Percentiles rank a stretch among this genome's conserved stretches.
Conservation (phyloP, 129 eudicot species). For the Artemisia argyi region DNA sequence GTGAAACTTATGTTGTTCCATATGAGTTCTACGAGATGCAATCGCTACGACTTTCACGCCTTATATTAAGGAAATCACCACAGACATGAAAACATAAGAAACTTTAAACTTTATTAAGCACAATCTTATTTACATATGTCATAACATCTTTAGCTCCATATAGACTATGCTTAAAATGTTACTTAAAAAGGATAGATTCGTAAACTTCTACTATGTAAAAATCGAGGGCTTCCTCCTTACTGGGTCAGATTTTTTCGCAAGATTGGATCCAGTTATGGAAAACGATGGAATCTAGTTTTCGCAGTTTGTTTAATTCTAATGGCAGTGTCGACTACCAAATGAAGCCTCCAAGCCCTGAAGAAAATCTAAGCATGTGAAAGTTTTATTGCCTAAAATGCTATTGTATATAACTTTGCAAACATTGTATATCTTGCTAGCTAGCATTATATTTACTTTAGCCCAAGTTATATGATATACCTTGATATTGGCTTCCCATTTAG, state of each 20-base stretch:
- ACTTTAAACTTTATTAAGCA: neutral
- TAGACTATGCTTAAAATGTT: conserved; percentile 6
- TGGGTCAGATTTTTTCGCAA: neutral
- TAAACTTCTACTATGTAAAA: conserved; percentile 11
- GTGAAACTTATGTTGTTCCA: conserved; percentile 32
- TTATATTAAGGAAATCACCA: neutral
- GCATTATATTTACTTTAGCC: no score
- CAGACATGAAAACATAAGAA: neutral
- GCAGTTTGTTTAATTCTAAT: neutral
- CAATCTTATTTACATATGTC: neutral
- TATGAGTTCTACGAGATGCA: conserved; percentile 34
- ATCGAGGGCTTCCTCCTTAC: conserved; percentile 17
- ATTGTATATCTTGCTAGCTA: neutral
- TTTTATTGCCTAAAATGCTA: neutral
- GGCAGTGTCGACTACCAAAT: neutral
- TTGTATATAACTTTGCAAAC: neutral
- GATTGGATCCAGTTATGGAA: conserved; percentile 7
- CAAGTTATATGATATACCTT: no score
- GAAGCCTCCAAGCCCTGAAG: neutral
- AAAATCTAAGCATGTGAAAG: neutral
- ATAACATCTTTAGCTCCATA: neutral
- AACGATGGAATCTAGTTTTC: neutral
- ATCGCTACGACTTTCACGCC: neutral
- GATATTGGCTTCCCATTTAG: no score
- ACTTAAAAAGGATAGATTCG: neutral